Evolutionary conservation across 1,284 basidiomycete species (phyloP).

Genomic region (Bothia castanella): DNA sequence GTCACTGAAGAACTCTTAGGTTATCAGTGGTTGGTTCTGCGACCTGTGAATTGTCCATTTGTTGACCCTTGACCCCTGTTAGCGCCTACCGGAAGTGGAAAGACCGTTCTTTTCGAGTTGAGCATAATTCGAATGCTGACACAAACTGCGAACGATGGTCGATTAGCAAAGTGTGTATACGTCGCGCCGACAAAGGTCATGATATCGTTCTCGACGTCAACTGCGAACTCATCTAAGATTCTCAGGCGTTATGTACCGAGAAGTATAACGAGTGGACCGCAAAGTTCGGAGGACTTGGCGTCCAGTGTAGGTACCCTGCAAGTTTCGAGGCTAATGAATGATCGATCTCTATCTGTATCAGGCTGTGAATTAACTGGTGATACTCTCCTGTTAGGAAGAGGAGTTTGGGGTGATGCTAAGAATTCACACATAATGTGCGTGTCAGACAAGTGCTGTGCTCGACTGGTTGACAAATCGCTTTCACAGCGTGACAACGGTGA

Average conservation of each 20-base stretch:
- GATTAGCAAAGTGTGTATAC: conserved; percentile 73
- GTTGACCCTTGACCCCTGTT: conserved; percentile 11
- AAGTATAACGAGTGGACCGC: conserved; percentile 78
- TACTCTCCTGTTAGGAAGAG: conserved; percentile 59
- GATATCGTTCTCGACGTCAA: neutral
- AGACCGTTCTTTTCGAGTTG: conserved; percentile 92
- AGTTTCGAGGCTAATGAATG: neutral
- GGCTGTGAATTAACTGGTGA: conserved; percentile 93
- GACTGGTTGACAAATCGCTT: conserved; percentile 5
- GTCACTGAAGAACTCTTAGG: conserved; percentile 40
- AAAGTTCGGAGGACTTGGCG: conserved; percentile 72
- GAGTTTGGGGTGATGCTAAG: conserved; percentile 68
- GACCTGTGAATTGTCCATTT: neutral
- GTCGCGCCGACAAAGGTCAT: conserved; percentile 89
- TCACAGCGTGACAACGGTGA: conserved; percentile 73
- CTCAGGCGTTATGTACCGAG: conserved; percentile 84
- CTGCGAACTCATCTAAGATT: neutral
- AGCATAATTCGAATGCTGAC: conserved; percentile 78
- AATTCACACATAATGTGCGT: conserved; percentile 72
- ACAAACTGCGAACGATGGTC: conserved; percentile 37
- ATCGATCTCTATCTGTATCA: conserved; percentile 27
- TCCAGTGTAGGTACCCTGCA: conserved; percentile 56
- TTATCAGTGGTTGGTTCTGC: conserved; percentile 66
- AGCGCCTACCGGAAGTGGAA: conserved; percentile 92
- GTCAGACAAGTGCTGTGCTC: conserved; percentile 4